Evolutionary conservation across 164 flowering plant genomes (phyloP).

Genomic region (Vitis rupestris): DNA sequence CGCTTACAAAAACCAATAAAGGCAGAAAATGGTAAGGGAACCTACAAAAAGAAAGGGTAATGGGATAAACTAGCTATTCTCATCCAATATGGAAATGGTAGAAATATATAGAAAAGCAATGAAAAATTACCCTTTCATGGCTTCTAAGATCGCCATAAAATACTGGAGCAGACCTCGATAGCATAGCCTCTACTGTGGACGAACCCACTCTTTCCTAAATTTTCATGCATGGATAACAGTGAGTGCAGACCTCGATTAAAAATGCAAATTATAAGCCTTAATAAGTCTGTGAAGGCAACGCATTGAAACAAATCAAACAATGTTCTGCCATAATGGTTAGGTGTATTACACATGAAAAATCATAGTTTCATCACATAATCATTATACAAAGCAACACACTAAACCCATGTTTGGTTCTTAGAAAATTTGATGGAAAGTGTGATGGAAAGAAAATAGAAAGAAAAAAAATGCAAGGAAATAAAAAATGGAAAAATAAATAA

Average conservation of each 20-base stretch:
- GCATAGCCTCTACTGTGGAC: conserved; percentile 81
- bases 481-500: no score
- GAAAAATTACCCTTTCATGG: conserved; percentile 78
- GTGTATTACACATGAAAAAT: no score
- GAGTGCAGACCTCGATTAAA: no score
- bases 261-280: no score
- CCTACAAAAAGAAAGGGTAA: conserved; percentile 35
- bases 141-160: conserved; percentile 87
- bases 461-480: no score
- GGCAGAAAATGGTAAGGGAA: conserved; percentile 67
- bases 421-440: no score
- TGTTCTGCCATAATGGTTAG: no score
- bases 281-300: not conserved
- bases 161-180: conserved; percentile 74
- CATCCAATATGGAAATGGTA: not conserved
- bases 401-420: no score
- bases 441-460: not conserved
- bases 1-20: conserved; percentile 67
- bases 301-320: not conserved
- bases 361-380: not conserved
- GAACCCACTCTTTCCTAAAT: conserved; percentile 72
- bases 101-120: not conserved
- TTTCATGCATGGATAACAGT: not conserved
- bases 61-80: not conserved
- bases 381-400: not conserved